phyloP scores from a whole-genome alignment of 257 asterid genomes.

The Schizonepeta tenuifolia region DNA sequence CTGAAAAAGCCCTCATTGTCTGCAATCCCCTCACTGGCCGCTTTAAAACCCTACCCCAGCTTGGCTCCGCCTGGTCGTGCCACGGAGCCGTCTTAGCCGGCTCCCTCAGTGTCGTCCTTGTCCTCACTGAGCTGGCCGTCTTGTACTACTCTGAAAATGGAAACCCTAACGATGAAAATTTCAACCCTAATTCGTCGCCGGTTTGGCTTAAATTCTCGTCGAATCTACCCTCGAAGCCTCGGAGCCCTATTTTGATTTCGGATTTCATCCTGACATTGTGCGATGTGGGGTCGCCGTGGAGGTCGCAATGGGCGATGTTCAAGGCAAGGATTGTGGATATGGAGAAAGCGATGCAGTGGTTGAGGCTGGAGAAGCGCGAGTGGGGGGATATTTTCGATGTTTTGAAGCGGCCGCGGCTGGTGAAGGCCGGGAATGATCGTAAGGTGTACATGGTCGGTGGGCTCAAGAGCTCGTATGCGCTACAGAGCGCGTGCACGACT shows the following conservation, averaged over 20 bases:
- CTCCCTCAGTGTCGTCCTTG: conserved; percentile 59
- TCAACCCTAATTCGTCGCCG: conserved; percentile 21
- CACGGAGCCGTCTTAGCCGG: conserved; percentile 93
- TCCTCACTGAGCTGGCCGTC: conserved; percentile 88
- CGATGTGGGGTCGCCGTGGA: conserved; percentile 95
- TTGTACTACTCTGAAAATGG: conserved; percentile 56
- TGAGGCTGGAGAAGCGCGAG: conserved; percentile 69
- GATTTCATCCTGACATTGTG: conserved; percentile 74
- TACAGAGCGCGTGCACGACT: conserved; percentile 82
- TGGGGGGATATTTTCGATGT: conserved; percentile 95
- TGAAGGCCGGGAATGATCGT: conserved; percentile 57
- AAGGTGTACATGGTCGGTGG: conserved; percentile 89
- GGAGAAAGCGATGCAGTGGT: conserved; percentile 73
- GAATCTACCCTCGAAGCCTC: conserved; percentile 86
- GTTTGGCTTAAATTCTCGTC: conserved; percentile 88
- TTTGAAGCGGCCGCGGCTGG: conserved; percentile 79
- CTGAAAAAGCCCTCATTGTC: conserved; percentile 69
- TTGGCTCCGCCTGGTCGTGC: conserved; percentile 98
- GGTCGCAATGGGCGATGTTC: conserved; percentile 93
- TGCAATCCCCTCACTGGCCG: conserved; percentile 78
- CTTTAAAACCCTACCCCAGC: conserved; percentile 78
- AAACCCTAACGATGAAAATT: conserved; percentile 13
- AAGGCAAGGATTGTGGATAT: conserved; percentile 51
- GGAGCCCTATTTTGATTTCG: conserved; percentile 78
- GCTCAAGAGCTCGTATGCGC: conserved; percentile 68